phyloP scores from a whole-genome alignment of 78 protist genomes.

The Monosiga brevicollis region DNA sequence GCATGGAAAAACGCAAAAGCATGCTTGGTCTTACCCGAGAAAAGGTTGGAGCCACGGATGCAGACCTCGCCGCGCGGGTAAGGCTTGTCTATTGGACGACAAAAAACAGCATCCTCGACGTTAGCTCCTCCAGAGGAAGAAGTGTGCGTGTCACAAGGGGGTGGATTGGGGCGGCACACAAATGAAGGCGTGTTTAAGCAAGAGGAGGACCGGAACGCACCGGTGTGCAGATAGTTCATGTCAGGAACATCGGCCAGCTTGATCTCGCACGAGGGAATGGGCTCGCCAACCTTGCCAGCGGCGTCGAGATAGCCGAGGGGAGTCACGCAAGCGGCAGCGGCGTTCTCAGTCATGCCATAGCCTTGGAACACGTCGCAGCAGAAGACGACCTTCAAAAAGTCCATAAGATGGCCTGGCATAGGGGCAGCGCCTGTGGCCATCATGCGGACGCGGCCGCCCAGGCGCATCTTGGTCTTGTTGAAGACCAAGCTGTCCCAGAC shows the following conservation, averaged over 20 bases:
- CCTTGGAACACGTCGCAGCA: constrained; percentile 75
- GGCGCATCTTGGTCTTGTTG: constrained; percentile 3
- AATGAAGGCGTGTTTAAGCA: too few relatives aligned
- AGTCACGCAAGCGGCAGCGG: constrained; percentile 52
- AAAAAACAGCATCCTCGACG: too few relatives aligned
- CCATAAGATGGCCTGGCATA: constrained; percentile 50
- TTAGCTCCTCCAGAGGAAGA: too few relatives aligned
- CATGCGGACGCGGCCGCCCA: constrained; percentile 79
- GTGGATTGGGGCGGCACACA: neutral
- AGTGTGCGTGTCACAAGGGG: too few relatives aligned
- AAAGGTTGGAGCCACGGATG: constrained; percentile 74
- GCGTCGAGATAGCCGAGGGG: neutral
- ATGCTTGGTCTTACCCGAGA: constrained; percentile 76
- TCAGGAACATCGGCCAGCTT: constrained; percentile 76
- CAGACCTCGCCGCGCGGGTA: constrained; percentile 78
- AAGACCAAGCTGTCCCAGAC: constrained; percentile 38
- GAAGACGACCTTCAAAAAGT: constrained; percentile 53
- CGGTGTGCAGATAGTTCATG: constrained; percentile 57
- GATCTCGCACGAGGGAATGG: constrained; percentile 44
- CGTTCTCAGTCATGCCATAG: constrained; percentile 90
- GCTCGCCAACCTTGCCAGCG: constrained; percentile 52
- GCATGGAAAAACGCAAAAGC: constrained; percentile 58
- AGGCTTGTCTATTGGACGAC: neutral
- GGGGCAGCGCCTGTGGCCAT: constrained; percentile 88
- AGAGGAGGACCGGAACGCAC: too few relatives aligned